Conservation (phyloP, 192 early-diverging fungal genomes). For the Kappamyces sp. region DNA sequence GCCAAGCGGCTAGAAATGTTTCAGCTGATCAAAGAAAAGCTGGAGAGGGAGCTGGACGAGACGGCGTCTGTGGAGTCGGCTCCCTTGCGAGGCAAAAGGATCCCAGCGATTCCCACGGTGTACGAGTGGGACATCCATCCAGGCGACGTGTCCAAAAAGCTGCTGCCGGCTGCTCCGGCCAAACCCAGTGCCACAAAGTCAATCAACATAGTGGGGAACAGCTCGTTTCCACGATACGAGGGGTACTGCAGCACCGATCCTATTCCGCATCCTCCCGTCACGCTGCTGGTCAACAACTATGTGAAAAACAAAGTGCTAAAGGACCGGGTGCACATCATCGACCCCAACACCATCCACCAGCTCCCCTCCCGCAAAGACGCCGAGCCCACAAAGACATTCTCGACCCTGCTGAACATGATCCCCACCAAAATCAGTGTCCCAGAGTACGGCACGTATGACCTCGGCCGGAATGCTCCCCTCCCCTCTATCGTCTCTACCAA, state of each 20-base stretch:
- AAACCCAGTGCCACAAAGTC: no score
- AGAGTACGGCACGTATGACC: conserved; percentile 8
- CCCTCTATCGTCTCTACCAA: conserved; percentile 8
- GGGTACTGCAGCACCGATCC: conserved; percentile 10
- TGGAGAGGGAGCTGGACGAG: conserved; percentile 29
- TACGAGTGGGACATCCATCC: conserved; percentile 17
- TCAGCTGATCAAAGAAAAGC: conserved; percentile 18
- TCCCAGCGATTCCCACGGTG: not conserved
- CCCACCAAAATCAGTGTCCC: conserved; percentile 8
- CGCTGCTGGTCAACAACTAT: conserved; percentile 13
- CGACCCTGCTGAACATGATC: conserved; percentile 5
- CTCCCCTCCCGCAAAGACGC: not conserved
- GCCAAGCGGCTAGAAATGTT: no score
- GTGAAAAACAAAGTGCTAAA: conserved; percentile 6
- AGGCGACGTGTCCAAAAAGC: conserved; percentile 6
- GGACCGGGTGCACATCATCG: not conserved
- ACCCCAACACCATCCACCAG: conserved; percentile 14
- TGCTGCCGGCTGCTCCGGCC: not conserved
- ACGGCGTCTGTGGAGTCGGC: conserved; percentile 11
- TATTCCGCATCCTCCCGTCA: conserved; percentile 9
- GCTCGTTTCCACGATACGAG: not conserved
- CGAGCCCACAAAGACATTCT: not conserved
- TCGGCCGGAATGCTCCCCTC: not conserved
- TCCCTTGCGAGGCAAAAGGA: not conserved
- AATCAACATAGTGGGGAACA: not conserved